phyloP scores from a whole-genome alignment of 345 rosid species.

The Barbarea vulgaris region DNA sequence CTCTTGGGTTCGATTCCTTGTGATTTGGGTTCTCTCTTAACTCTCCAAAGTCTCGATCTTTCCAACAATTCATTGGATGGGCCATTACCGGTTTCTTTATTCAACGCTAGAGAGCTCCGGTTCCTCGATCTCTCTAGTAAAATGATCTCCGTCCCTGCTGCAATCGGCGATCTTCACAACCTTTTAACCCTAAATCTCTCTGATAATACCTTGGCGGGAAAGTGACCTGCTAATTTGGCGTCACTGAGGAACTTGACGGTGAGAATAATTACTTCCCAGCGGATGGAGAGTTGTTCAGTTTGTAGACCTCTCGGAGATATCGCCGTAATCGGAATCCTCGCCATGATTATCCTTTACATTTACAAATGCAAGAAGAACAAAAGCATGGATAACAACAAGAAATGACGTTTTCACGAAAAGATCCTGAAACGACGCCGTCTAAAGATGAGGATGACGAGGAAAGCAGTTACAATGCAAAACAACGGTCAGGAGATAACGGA shows the following conservation, averaged over 20 bases:
- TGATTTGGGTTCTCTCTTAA: constrained; percentile 57
- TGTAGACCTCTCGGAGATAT: constrained; percentile 70
- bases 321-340: constrained; percentile 44
- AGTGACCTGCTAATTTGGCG: constrained; percentile 54
- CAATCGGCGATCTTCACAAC: constrained; percentile 34
- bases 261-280: constrained; percentile 65
- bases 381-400: constrained; percentile 16
- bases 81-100: constrained; percentile 30
- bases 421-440: constrained; percentile 49
- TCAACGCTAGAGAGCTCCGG: constrained; percentile 26
- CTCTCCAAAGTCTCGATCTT: constrained; percentile 59
- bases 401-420: constrained; percentile 73
- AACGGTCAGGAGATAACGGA: constrained; percentile 41
- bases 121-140: constrained; percentile 35
- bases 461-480: constrained; percentile 37
- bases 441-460: constrained; percentile 43
- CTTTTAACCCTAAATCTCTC: constrained; percentile 52
- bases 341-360: constrained; percentile 33
- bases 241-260: constrained; percentile 51
- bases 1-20: constrained; percentile 74
- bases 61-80: constrained; percentile 43
- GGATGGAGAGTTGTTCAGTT: constrained; percentile 53
- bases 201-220: constrained; percentile 76
- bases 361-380: constrained; percentile 43
- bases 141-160: constrained; percentile 33